phyloP scores from a whole-genome alignment of 2,329 filamentous ascomycete genomes.

The Magnaporthiopsis rhizophila region DNA sequence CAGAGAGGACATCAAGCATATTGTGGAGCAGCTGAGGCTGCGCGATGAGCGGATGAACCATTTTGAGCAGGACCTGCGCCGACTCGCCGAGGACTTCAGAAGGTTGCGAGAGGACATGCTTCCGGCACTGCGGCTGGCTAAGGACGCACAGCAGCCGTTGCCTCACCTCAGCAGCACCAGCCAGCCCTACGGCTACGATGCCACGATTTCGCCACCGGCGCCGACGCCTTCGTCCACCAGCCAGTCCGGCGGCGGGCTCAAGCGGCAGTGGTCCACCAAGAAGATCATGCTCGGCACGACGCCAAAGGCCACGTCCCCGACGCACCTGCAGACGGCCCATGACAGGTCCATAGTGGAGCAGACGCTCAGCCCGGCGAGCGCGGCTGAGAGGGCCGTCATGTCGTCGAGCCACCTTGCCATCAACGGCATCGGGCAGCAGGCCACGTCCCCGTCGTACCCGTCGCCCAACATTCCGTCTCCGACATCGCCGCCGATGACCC shows the following conservation, averaged over 20 bases:
- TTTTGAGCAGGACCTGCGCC: conserved; percentile 74
- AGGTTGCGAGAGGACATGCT: conserved; percentile 85
- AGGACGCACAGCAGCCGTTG: conserved; percentile 84
- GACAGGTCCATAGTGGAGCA: conserved; percentile 57
- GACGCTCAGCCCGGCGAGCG: conserved; percentile 60
- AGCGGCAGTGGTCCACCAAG: conserved; percentile 68
- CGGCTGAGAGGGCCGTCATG: conserved; percentile 57
- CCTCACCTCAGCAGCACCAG: conserved; percentile 43
- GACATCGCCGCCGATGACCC: conserved; percentile 54
- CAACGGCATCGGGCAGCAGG: conserved; percentile 53
- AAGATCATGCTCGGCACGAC: conserved; percentile 63
- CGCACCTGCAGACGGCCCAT: conserved; percentile 60
- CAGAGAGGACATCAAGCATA: conserved; percentile 74
- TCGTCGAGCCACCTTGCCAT: conserved; percentile 65
- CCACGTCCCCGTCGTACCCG: conserved; percentile 46
- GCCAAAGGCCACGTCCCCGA: conserved; percentile 71
- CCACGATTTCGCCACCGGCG: conserved; percentile 12
- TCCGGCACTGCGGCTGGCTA: conserved; percentile 80
- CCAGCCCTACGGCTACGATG: conserved; percentile 37
- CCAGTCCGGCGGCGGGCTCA: conserved; percentile 47
- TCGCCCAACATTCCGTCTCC: conserved; percentile 64
- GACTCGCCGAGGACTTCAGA: conserved; percentile 80
- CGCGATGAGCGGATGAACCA: conserved; percentile 84
- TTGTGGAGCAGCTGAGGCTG: conserved; percentile 82
- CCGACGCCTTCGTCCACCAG: conserved; percentile 33